Evolutionary conservation across 495 filamentous ascomycete species (phyloP).

Genomic region (Penicillium herquei): DNA sequence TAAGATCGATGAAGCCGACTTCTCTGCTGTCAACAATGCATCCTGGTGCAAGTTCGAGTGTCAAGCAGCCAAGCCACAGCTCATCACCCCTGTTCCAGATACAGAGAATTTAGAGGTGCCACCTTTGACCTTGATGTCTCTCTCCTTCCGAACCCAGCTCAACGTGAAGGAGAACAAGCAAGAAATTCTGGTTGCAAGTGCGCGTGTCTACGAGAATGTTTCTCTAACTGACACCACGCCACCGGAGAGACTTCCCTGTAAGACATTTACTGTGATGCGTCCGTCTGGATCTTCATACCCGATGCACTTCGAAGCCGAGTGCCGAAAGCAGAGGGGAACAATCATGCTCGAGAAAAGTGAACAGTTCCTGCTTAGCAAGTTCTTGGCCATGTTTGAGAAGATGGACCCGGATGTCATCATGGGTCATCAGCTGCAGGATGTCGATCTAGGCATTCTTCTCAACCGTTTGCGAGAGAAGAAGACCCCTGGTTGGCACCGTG

Average conservation of each 20-base stretch:
- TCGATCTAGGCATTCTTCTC: constrained; percentile 89
- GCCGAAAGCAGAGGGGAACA: constrained; percentile 65
- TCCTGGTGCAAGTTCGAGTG: constrained; percentile 98
- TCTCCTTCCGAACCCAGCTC: constrained; percentile 82
- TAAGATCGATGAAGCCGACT: constrained; percentile 79
- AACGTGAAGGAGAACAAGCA: constrained; percentile 95
- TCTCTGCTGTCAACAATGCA: constrained; percentile 79
- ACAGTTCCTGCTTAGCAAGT: constrained; percentile 75
- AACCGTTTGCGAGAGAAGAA: constrained; percentile 86
- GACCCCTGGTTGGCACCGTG: constrained; percentile 86
- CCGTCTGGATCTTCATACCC: constrained; percentile 75
- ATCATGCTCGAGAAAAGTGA: constrained; percentile 82
- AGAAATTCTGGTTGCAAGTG: constrained; percentile 87
- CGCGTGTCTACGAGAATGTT: constrained; percentile 88
- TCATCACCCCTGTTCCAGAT: constrained; percentile 67
- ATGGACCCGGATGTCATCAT: constrained; percentile 92
- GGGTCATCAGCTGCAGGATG: constrained; percentile 94
- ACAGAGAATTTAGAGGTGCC: constrained; percentile 77
- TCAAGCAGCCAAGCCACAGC: constrained; percentile 70
- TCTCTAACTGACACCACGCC: constrained; percentile 83
- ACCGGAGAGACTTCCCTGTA: constrained; percentile 81
- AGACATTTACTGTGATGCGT: constrained; percentile 88
- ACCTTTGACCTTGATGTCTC: constrained; percentile 89
- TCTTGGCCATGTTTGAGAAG: constrained; percentile 81
- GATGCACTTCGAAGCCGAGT: constrained; percentile 76